Evolutionary conservation across 768 basidiomycete species (phyloP), one percentile per base, ranked within the genome.

Genomic region (Boletus eberwhitei): DNA sequence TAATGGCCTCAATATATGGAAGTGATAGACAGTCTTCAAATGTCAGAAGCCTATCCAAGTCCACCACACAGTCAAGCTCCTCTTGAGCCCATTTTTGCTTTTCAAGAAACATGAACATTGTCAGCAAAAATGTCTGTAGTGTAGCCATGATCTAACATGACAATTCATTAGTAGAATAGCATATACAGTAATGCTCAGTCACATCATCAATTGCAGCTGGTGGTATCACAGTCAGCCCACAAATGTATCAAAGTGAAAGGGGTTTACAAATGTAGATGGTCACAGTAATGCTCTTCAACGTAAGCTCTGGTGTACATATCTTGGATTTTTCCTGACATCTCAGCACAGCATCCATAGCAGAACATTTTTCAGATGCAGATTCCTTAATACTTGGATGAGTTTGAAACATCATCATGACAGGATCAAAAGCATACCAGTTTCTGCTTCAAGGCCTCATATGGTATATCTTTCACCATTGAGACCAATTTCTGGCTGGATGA

Each of bases 361-460:
- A n/a, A 24, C 22, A 17, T 37, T 48, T 35, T 35, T 26, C 35
- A 17, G 8, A 16, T 16, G 35, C 21, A 22, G 47, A 36, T 17
- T 21, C 22, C 47, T 48, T 8, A 7, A 37, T 6, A 9, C 3
- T 36, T 16, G 11, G 14, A 37, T 48, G 35, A 26, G 35, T 60
- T 4, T 37, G 37, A n/a, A 4, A 37, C n/a, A 37, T 16, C 37
- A 14, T n/a, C n/a, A n/a, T n/a, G 37, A n/a, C 36, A 6, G 17
- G n/a, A 9, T n/a, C 8, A 37, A 37, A n/a, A 37, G 37, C 37
- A n/a, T 9, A 81, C 82, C 63, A 83, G 75, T 48, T 78, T 73
- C 29, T 74, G 53, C 32, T 74, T 75, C 5, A 75, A 74, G 45
- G 68, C 75, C 2, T 68, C 58, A 44, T 69, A 81, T 1, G 82